Conservation (phyloP, 164 flowering plant genomes). For the Dillenia suffruticosa region DNA sequence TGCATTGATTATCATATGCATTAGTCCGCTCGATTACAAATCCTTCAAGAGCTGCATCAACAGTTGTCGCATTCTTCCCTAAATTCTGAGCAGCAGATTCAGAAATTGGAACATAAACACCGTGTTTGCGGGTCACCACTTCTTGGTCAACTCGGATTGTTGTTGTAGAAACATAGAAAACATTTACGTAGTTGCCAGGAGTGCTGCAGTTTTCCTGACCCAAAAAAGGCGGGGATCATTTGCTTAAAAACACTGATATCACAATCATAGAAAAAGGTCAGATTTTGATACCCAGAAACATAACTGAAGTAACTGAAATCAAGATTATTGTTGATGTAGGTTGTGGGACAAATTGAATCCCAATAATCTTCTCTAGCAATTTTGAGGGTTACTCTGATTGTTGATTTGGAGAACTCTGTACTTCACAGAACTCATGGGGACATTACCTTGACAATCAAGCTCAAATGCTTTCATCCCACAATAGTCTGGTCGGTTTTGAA, state of each 20-base stretch:
- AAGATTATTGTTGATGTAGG: no score
- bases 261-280: background rate
- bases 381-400: no score
- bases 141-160: background rate
- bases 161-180: background rate
- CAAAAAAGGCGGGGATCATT: background rate
- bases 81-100: background rate
- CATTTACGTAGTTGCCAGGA: background rate
- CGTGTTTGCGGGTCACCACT: constrained; percentile 4
- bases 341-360: no score
- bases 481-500: no score
- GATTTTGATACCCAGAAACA: background rate
- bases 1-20: constrained; percentile 1
- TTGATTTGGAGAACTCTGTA: no score
- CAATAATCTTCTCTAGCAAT: no score
- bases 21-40: constrained; percentile 13
- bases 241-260: no score
- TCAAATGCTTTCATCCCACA: no score
- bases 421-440: no score
- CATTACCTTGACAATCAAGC: no score
- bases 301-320: background rate
- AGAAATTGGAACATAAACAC: constrained; percentile 15
- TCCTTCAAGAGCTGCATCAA: constrained; percentile 9
- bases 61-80: background rate
- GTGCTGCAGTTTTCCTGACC: background rate